Conservation (phyloP, 192 early-diverging fungal genomes). For the Coemansia sp. region DNA sequence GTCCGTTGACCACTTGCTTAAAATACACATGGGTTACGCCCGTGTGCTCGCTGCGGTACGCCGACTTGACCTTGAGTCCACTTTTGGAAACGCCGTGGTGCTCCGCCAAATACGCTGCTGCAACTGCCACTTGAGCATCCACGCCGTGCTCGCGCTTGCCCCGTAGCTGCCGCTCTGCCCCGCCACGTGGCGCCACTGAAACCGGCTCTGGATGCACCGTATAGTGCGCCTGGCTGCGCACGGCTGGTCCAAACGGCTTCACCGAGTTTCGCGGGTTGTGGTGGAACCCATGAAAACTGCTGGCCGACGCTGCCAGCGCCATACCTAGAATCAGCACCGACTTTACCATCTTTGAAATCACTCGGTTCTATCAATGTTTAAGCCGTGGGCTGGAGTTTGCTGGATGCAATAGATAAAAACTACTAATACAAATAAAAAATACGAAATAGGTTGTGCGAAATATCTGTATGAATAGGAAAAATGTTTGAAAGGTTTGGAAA, state of each 20-base stretch:
- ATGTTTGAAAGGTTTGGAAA: neutral
- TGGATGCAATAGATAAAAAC: neutral
- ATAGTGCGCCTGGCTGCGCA: slow-evolving; percentile 30
- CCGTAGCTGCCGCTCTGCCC: slow-evolving; percentile 31
- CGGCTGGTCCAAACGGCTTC: slow-evolving; percentile 40
- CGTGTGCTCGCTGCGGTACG: slow-evolving; percentile 52
- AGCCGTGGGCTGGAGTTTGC: neutral
- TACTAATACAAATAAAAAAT: neutral
- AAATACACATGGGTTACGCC: slow-evolving; percentile 67
- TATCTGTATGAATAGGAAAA: neutral
- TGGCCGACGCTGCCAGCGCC: slow-evolving; percentile 33
- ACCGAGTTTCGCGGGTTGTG: slow-evolving; percentile 35
- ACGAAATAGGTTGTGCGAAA: neutral
- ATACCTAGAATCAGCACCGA: slow-evolving; percentile 41
- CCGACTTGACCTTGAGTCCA: slow-evolving; percentile 34
- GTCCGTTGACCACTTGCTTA: slow-evolving; percentile 57
- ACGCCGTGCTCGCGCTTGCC: slow-evolving; percentile 13
- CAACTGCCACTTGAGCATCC: slow-evolving; percentile 32
- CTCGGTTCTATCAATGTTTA: too few species aligned
- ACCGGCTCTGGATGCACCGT: slow-evolving; percentile 36
- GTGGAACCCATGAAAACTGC: slow-evolving; percentile 48
- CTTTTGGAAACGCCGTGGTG: slow-evolving; percentile 29
- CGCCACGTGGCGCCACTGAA: slow-evolving; percentile 15
- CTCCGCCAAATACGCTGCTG: slow-evolving; percentile 35
- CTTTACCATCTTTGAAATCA: slow-evolving; percentile 36